phyloP scores from a whole-genome alignment of 805 yeast genomes.

The Spathaspora sp. region DNA sequence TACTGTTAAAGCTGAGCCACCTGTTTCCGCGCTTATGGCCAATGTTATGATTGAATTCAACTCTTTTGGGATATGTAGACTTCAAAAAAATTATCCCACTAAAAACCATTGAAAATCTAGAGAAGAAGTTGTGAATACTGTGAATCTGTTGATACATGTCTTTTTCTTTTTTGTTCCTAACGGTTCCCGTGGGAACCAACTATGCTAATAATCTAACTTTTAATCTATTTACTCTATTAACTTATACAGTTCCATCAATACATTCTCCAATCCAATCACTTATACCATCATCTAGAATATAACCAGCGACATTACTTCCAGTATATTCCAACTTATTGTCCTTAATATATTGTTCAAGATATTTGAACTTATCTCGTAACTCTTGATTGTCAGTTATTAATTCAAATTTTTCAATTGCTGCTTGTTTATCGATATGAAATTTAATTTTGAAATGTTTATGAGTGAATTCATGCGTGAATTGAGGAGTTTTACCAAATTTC shows the following conservation, averaged over 20 bases:
- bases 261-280: conserved; percentile 44
- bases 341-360: conserved; percentile 23
- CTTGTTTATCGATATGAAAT: conserved; percentile 47
- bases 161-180: too few relatives aligned
- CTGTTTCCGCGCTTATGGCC: too few relatives aligned
- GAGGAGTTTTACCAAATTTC: conserved; percentile 76
- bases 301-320: conserved; percentile 45
- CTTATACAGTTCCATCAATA: conserved; percentile 41
- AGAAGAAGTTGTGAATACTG: too few relatives aligned
- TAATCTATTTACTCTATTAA: background rate
- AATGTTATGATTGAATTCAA: too few relatives aligned
- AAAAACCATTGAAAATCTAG: too few relatives aligned
- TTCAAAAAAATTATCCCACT: too few relatives aligned
- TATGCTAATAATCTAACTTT: too few relatives aligned
- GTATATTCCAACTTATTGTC: conserved; percentile 31
- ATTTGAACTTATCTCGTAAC: conserved; percentile 25
- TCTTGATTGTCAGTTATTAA: conserved; percentile 5
- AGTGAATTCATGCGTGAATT: conserved; percentile 54
- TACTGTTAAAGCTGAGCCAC: too few relatives aligned
- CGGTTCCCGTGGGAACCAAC: background rate
- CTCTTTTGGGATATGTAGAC: too few relatives aligned
- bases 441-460: conserved; percentile 28
- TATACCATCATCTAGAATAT: conserved; percentile 36
- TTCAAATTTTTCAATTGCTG: conserved; percentile 20
- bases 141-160: too few relatives aligned